Conservation (phyloP, 2,329 filamentous ascomycete species). For the Exophiala xenobiotica region DNA sequence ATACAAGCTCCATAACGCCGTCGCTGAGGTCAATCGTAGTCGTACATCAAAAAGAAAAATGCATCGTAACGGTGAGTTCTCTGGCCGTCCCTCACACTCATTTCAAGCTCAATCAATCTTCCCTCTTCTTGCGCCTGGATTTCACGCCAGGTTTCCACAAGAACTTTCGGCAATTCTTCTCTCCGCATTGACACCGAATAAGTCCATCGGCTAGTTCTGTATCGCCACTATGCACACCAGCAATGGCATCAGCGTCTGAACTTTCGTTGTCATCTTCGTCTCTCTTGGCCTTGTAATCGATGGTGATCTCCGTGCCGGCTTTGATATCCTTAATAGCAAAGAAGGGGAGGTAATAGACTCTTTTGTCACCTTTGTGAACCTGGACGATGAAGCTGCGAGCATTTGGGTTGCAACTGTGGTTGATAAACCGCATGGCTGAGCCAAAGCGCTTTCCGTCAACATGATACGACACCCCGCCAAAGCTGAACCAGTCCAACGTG, state of each 20-base stretch:
- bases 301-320: conserved; percentile 45
- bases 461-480: conserved; percentile 37
- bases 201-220: conserved; percentile 36
- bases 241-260: neutral
- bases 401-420: conserved; percentile 51
- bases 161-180: conserved; percentile 43
- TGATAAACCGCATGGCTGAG: conserved; percentile 46
- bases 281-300: conserved; percentile 41
- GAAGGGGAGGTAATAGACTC: conserved; percentile 49
- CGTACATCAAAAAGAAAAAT: neutral
- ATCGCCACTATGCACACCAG: neutral
- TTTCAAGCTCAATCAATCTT: neutral
- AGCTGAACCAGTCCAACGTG: conserved; percentile 40
- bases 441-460: conserved; percentile 47
- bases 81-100: neutral
- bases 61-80: neutral
- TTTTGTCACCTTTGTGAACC: conserved; percentile 40
- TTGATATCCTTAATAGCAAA: conserved; percentile 46
- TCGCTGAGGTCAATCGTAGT: neutral
- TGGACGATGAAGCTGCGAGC: conserved; percentile 46
- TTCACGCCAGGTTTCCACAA: conserved; percentile 37
- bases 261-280: conserved; percentile 10
- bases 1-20: no score
- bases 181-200: conserved; percentile 46
- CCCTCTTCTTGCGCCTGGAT: conserved; percentile 14